phyloP scores from a whole-genome alignment of 257 asterid species.

The Schizonepeta tenuifolia region DNA sequence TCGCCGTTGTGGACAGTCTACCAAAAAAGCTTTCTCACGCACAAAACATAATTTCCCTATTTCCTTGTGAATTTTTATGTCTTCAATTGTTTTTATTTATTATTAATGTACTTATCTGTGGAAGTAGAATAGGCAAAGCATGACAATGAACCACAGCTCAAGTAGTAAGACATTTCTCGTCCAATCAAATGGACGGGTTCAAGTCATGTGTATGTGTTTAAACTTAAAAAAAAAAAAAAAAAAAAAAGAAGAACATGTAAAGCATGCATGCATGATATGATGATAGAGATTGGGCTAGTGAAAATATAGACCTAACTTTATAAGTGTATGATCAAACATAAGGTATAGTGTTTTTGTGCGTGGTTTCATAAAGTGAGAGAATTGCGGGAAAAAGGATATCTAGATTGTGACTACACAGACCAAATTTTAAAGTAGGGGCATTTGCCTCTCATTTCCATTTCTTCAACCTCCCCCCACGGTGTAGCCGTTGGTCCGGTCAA shows the following conservation, averaged over 20 bases:
- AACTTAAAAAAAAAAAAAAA: no score
- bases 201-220: no score
- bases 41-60: no score
- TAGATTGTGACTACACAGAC: conserved; percentile 46
- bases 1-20: no score
- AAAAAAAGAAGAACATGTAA: no score
- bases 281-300: neutral
- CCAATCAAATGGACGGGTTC: no score
- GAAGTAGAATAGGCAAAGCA: neutral
- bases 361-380: conserved; percentile 48
- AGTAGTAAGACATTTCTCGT: no score
- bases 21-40: no score
- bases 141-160: no score
- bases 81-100: no score
- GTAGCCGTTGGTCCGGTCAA: neutral
- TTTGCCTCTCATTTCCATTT: neutral
- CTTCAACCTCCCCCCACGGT: neutral
- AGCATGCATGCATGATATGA: conserved; percentile 20
- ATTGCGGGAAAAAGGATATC: conserved; percentile 49
- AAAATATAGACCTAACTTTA: conserved; percentile 24
- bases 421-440: neutral
- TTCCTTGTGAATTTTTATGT: no score
- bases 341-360: conserved; percentile 32
- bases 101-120: neutral
- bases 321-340: conserved; percentile 27